Conservation (phyloP, 2,329 filamentous ascomycete species). For the Aureobasidium sp. region DNA sequence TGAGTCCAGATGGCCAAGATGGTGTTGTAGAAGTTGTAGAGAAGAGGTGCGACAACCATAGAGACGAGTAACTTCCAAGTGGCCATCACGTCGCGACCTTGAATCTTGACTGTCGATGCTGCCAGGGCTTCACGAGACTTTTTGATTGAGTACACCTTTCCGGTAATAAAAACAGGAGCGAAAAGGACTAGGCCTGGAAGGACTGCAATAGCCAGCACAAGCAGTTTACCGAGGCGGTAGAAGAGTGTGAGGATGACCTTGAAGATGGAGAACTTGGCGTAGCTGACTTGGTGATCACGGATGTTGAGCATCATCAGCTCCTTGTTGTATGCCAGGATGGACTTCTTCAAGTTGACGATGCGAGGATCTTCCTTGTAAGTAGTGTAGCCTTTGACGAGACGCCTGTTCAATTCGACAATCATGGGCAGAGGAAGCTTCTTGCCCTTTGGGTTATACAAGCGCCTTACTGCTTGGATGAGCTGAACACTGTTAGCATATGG, state of each 20-base stretch:
- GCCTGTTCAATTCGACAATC: constrained; percentile 87
- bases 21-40: constrained; percentile 75
- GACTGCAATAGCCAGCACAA: constrained; percentile 68
- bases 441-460: constrained; percentile 88
- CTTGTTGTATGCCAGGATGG: constrained; percentile 78
- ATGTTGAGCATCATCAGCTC: constrained; percentile 78
- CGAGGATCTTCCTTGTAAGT: constrained; percentile 86
- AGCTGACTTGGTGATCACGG: constrained; percentile 89
- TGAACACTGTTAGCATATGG: constrained; percentile 31
- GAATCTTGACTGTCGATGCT: constrained; percentile 79
- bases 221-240: constrained; percentile 71
- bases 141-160: constrained; percentile 70
- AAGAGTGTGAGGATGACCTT: constrained; percentile 69
- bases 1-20: constrained; percentile 70
- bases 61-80: constrained; percentile 93
- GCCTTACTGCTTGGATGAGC: constrained; percentile 85
- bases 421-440: constrained; percentile 88
- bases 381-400: constrained; percentile 83
- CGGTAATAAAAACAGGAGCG: constrained; percentile 75
- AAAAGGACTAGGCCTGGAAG: constrained; percentile 83
- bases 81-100: constrained; percentile 81
- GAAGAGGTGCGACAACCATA: constrained; percentile 68
- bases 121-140: constrained; percentile 80
- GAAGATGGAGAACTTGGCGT: constrained; percentile 72
- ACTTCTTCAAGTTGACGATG: constrained; percentile 64